phyloP scores from a whole-genome alignment of 2,329 filamentous ascomycete species.

The Aspergillus hortae region DNA sequence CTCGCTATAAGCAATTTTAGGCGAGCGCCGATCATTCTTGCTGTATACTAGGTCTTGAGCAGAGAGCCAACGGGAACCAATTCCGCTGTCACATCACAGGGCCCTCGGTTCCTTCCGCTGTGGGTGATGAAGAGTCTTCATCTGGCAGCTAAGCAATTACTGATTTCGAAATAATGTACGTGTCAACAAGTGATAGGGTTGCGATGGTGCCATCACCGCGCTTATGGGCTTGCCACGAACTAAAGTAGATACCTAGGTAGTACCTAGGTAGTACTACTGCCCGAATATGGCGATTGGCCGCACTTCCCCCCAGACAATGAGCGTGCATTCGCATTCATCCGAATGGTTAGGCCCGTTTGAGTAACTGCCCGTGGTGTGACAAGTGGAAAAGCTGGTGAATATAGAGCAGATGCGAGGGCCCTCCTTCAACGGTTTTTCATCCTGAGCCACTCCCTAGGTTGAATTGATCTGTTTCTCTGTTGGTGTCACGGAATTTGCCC shows the following conservation, averaged over 20 bases:
- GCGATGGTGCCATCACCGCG: not conserved
- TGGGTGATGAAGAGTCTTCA: not conserved
- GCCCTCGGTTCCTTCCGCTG: not conserved
- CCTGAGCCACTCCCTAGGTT: not conserved
- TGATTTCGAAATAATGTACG: not conserved
- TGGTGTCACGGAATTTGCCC: not conserved
- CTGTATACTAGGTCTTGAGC: no score
- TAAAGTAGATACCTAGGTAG: not conserved
- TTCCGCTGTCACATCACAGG: not conserved
- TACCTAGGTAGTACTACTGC: not conserved
- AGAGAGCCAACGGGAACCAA: not conserved
- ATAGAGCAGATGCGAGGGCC: not conserved
- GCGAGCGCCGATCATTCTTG: no score
- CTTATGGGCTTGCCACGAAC: not conserved
- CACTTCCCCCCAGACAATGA: not conserved
- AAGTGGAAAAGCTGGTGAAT: not conserved
- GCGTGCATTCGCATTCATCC: not conserved
- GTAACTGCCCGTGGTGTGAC: not conserved
- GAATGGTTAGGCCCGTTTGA: not conserved
- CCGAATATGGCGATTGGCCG: not conserved
- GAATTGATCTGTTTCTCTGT: not conserved
- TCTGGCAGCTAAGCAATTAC: not conserved
- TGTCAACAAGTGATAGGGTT: not conserved
- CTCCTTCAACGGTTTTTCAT: not conserved
- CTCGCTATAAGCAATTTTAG: no score